A percentile compares a stretch with the other conserved stretches of the same genome.
Conservation (phyloP, 2,329 filamentous ascomycete species). For the Neurospora sp. region DNA sequence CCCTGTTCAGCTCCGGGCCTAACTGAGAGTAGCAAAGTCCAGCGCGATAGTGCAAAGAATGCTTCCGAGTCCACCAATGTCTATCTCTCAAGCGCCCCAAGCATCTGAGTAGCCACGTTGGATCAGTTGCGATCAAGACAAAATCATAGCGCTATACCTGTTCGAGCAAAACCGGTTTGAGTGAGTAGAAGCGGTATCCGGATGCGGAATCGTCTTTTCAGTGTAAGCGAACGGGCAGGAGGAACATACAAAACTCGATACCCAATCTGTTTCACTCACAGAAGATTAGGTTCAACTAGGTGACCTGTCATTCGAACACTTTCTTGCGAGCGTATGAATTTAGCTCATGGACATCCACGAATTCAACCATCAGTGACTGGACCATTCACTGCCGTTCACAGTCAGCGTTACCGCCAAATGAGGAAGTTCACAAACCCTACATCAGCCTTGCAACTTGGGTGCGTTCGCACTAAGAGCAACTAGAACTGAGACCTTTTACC, state of each 20-base stretch:
- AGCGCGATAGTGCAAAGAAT: background rate
- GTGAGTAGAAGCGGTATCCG: background rate
- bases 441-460: background rate
- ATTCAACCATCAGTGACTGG: background rate
- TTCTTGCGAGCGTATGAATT: background rate
- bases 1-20: background rate
- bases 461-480: background rate
- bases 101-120: background rate
- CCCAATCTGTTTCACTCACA: background rate
- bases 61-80: background rate
- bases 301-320: background rate
- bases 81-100: background rate
- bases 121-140: background rate
- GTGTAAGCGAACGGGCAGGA: background rate
- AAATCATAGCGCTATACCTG: background rate
- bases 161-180: background rate
- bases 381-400: background rate
- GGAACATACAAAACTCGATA: background rate
- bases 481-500: background rate
- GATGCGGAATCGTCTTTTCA: background rate
- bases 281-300: background rate
- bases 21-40: background rate
- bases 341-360: background rate
- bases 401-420: background rate
- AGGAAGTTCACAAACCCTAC: background rate